These are phyloP conservation scores for Closterium sp. DNA, from an alignment of 139 green algal genomes.

Conservation along the genomic window DNA sequence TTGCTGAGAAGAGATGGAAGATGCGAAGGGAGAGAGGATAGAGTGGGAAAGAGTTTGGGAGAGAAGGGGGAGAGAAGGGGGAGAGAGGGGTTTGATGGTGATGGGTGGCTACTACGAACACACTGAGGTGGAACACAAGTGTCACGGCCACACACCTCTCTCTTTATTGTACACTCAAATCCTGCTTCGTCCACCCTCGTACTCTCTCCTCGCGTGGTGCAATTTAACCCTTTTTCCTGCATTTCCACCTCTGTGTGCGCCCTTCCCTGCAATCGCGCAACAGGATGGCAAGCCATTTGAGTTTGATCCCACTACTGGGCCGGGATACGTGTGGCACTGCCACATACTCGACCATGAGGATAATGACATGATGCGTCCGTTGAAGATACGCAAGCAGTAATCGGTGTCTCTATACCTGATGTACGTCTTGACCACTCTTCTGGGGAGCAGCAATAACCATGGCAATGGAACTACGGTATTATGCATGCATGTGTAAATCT, in stretches of 20 bases:
- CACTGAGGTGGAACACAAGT: not conserved
- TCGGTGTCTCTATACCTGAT: too few relatives aligned
- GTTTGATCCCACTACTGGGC: not conserved
- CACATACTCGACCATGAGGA: slow-evolving; percentile 48
- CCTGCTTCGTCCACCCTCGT: not conserved
- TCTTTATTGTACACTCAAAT: not conserved
- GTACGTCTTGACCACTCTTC: too few relatives aligned
- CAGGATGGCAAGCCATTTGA: not conserved
- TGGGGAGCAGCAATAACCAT: too few relatives aligned
- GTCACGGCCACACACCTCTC: not conserved
- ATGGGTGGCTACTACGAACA: not conserved
- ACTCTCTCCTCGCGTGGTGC: not conserved
- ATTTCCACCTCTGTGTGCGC: not conserved
- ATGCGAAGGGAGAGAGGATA: too few relatives aligned
- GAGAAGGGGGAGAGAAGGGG: too few relatives aligned
- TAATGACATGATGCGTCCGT: slow-evolving; percentile 45
- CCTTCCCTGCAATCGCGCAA: not conserved
- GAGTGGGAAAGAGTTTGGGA: too few relatives aligned
- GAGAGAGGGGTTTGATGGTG: not conserved
- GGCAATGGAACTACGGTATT: too few relatives aligned
- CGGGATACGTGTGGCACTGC: slow-evolving; percentile 44
- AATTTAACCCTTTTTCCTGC: not conserved
- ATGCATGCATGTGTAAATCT: too few relatives aligned
- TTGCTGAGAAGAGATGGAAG: not conserved
- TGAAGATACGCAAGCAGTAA: not conserved